phyloP scores from a whole-genome alignment of 2,329 filamentous ascomycete species.

The Cryphonectria naterciae region DNA sequence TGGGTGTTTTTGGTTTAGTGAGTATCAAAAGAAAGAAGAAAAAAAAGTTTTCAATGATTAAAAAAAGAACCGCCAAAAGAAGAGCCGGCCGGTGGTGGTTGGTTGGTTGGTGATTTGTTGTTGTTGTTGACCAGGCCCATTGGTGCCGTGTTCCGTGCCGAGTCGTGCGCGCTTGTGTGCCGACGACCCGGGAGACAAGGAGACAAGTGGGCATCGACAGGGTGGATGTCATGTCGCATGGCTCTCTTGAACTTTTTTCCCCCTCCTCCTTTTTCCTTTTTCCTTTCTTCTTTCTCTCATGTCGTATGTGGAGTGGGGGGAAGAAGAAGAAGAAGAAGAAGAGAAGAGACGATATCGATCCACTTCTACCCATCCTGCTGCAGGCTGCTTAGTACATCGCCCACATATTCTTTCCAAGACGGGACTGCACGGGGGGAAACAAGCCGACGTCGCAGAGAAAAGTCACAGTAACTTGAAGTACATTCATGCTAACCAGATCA shows the following conservation, averaged over 20 bases:
- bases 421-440: not conserved
- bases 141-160: conserved; percentile 12
- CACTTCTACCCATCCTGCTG: no score
- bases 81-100: not conserved
- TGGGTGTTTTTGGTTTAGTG: not conserved
- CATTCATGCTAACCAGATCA: not conserved
- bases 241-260: not conserved
- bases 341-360: not conserved
- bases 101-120: not conserved
- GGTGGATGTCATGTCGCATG: not conserved
- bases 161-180: not conserved
- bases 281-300: not conserved
- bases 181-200: not conserved
- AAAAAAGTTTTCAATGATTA: no score
- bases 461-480: not conserved
- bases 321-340: not conserved
- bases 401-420: no score
- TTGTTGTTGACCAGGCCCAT: not conserved
- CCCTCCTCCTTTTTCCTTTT: not conserved
- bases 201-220: not conserved
- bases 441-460: not conserved
- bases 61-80: no score
- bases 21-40: not conserved
- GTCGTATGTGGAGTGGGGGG: no score
- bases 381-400: no score